Base-by-base conservation (phyloP, 306 rosid genomes). In the Senna tora region DNA sequence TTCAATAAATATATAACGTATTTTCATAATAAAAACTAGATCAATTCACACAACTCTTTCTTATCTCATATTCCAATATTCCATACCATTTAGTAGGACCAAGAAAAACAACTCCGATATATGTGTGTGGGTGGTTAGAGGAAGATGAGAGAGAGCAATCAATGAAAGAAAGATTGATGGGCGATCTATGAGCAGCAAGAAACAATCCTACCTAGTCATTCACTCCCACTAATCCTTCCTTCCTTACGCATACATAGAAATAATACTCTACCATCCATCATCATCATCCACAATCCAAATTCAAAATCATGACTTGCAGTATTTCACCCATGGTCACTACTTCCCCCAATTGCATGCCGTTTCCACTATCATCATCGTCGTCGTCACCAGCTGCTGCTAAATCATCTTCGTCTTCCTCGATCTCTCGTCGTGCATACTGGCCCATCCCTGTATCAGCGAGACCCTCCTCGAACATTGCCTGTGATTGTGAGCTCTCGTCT, bases 401-500 rank as follows among this genome's bases (percentile, higher is more conserved):
- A 19, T 67, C 49, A 17, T 21, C 73, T 14, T 59, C 56, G 1
- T 41, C 72, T 2, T 30, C 16, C 34, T 28, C 58, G 6, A 52
- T 49, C 50, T 32, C 65, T 45, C 79, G 69, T 46, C 36, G 45
- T 20, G 9, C 65, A 41, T 33, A 21, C 43, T 62, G 16, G 65
- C 69, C 73, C 56, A 13, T 58, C 28, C 20, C 59, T 66, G 20
- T 67, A 14, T 19, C 58, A 9, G 72, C 67, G n/a, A 73, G 63
- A 16, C 66, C 76, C 55, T 75, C 76, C 55, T 75, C 72, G 21
- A 54, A 45, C 77, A 33, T 71, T 36, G 42, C 65, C 46, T 80
- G 91, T 22, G 56, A 58, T 47, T 83, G 92, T 67, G 91, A 86
- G 80, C 87, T 86, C 42, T 72, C 67, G 9, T 36, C 75, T 12